A percentile compares a stretch with the other conserved stretches of the same genome.
These are phyloP conservation scores for Pleurotus cornucopiae DNA, from an alignment of 768 basidiomycete genomes.

Conservation along the genomic window DNA sequence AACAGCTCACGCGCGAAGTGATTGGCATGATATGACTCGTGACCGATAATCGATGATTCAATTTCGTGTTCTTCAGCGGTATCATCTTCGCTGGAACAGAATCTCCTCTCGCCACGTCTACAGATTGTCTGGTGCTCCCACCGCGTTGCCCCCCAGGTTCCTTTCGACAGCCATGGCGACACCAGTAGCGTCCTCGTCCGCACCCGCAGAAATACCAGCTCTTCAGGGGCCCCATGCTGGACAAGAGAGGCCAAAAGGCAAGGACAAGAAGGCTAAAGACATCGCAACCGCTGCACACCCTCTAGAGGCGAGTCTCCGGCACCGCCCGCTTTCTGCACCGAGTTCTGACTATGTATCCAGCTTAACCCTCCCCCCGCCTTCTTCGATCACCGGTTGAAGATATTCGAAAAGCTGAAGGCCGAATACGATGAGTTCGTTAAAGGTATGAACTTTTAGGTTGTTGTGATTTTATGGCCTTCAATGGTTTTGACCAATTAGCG, in stretches of 20 bases:
- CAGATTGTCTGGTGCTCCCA: constrained; percentile 10
- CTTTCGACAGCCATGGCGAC: constrained; percentile 46
- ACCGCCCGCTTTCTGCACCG: constrained; percentile 13
- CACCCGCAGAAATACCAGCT: constrained; percentile 43
- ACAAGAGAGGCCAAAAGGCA: constrained; percentile 24
- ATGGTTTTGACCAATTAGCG: constrained; percentile 28
- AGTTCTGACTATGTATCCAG: constrained; percentile 29
- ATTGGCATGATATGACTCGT: constrained; percentile 4
- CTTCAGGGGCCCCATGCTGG: constrained; percentile 38
- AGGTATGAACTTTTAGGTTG: constrained; percentile 35
- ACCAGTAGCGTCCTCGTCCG: constrained; percentile 51
- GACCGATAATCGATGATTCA: constrained; percentile 9
- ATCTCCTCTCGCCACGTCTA: constrained; percentile 28
- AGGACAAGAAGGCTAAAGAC: constrained; percentile 44
- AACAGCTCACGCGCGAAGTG: background rate
- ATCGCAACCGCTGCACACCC: constrained; percentile 43
- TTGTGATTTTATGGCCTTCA: too few species aligned
- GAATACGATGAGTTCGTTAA: constrained; percentile 81
- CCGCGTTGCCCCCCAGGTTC: constrained; percentile 14
- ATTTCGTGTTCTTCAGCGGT: constrained; percentile 13
- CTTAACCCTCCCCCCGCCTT: constrained; percentile 80
- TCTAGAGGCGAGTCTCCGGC: constrained; percentile 48
- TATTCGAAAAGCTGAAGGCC: constrained; percentile 83
- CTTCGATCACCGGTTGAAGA: constrained; percentile 84
- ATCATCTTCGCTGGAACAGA: constrained; percentile 28